These are phyloP conservation scores for Entomophthora muscae DNA, from an alignment of 371 early-diverging fungal genomes.

Conservation along the genomic window DNA sequence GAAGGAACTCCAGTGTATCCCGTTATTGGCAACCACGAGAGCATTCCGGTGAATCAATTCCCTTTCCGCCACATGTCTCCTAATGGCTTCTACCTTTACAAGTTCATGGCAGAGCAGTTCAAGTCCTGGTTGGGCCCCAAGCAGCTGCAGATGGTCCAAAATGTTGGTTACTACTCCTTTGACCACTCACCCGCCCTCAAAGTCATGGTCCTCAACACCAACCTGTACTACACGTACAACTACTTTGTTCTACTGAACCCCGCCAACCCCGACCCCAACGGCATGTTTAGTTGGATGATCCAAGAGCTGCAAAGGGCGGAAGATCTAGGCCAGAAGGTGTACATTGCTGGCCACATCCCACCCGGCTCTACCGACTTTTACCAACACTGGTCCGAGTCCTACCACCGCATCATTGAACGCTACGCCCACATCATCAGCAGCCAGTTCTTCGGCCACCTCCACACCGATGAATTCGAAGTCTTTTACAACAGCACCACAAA, in stretches of 20 bases:
- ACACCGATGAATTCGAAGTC: conserved; percentile 11
- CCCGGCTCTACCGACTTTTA: conserved; percentile 7
- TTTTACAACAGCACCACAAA: conserved; percentile 1
- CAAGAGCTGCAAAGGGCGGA: conserved; percentile 10
- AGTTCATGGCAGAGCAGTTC: conserved; percentile 12
- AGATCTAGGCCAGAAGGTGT: conserved; percentile 9
- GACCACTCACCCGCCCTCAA: conserved; percentile 1
- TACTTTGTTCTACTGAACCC: neutral
- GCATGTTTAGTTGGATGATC: conserved; percentile 12
- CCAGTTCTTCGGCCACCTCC: conserved; percentile 13
- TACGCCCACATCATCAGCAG: conserved; percentile 9
- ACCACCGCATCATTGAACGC: conserved; percentile 8
- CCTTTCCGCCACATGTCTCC: conserved; percentile 1
- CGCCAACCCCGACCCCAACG: conserved; percentile 9
- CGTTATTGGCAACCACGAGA: conserved; percentile 14
- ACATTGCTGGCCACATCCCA: conserved; percentile 5
- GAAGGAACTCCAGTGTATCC: conserved; percentile 15
- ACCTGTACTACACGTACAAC: conserved; percentile 9
- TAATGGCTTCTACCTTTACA: neutral
- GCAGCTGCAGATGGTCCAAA: neutral
- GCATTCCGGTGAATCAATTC: conserved; percentile 10
- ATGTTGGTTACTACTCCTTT: conserved; percentile 12
- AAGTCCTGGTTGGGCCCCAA: conserved; percentile 9
- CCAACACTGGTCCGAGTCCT: conserved; percentile 1
- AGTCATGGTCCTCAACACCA: conserved; percentile 10